A percentile compares a stretch with the other conserved stretches of the same genome.
These are phyloP conservation scores for Penicillium dipodomyicola DNA, from an alignment of 495 filamentous ascomycete genomes.

Conservation along the genomic window DNA sequence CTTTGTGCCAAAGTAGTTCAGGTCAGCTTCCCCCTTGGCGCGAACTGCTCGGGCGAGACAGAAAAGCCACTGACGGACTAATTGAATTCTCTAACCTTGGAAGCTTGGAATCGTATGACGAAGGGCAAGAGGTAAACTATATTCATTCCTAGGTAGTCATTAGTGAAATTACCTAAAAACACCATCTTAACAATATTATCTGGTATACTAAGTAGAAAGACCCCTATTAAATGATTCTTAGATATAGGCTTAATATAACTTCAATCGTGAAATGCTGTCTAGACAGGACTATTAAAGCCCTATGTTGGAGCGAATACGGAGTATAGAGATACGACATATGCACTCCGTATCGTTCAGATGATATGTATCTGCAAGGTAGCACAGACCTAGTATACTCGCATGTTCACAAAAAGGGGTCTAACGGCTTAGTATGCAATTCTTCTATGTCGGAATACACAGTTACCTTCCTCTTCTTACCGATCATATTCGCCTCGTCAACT, in stretches of 20 bases:
- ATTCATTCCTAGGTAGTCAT: too few relatives aligned
- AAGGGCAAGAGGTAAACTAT: too few relatives aligned
- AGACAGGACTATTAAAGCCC: too few relatives aligned
- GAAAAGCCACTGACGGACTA: neutral
- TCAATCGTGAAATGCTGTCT: neutral
- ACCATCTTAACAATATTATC: neutral
- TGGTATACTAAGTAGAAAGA: neutral
- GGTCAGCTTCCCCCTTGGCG: neutral
- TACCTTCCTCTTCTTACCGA: neutral
- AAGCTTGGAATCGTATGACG: too few relatives aligned
- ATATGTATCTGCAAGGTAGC: constrained; percentile 2
- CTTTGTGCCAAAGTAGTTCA: neutral
- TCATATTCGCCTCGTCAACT: neutral
- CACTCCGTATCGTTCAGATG: neutral
- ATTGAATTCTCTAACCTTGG: neutral
- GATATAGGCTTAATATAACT: neutral
- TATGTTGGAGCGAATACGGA: too few relatives aligned
- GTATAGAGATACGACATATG: neutral
- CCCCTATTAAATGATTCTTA: neutral
- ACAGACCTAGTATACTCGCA: constrained; percentile 7
- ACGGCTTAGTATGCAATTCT: neutral
- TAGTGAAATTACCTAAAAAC: neutral
- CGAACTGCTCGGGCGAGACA: neutral
- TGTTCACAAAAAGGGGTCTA: neutral
- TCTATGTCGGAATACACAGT: neutral